Evolutionary conservation across 257 asterid species (phyloP), one percentile per base, ranked within the genome.

Genomic region (Cordia subcordata): DNA sequence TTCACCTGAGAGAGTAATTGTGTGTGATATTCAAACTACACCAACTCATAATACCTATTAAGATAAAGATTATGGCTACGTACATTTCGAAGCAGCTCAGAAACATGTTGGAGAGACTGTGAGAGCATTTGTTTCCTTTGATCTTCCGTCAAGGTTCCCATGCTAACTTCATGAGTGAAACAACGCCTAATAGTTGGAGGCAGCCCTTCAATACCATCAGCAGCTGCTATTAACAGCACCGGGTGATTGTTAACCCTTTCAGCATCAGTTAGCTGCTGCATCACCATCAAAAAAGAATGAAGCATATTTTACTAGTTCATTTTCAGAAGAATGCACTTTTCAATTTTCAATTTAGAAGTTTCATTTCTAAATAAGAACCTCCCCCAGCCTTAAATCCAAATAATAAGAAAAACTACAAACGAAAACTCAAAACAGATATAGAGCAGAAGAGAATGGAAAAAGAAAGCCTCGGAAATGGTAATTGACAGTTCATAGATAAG

Each of bases 131-230:
- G 82, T 56, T 53, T 75, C 68, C 95, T 81, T 74, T 93, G 97
- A 58, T 89, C 96, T 80, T 86, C 96, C 20, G 68, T 81, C 75
- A 88, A 81, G 35, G 89, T 77, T 56, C 78, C 90, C 80, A 93
- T 77, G 58, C 79, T 83, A 53, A 93, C 71, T 84, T 93, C 99
- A 80, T 86, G 99, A 70, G 91, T 93, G 73, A 89, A 93, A 68
- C 97, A 88, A 15, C 96, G 95, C 62, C 99, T 81, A 57, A 93
- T 84, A 49, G 79, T 68, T 66, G 91, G 89, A 71, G 95, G 94
- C 52, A 88, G 85, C 59, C 95, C 99, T 81, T 93, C 99, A 63
- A 85, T 69, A 71, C 70, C 79, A 62, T 89, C 96, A 51, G 91
- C 93, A 70, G 94, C 78, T 23, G 99, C 96, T 67, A 93, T 71